Evolutionary conservation across 2,329 filamentous ascomycete genomes (phyloP), one percentile per base, ranked within the genome.

Genomic region (Alternaria sp.): DNA sequence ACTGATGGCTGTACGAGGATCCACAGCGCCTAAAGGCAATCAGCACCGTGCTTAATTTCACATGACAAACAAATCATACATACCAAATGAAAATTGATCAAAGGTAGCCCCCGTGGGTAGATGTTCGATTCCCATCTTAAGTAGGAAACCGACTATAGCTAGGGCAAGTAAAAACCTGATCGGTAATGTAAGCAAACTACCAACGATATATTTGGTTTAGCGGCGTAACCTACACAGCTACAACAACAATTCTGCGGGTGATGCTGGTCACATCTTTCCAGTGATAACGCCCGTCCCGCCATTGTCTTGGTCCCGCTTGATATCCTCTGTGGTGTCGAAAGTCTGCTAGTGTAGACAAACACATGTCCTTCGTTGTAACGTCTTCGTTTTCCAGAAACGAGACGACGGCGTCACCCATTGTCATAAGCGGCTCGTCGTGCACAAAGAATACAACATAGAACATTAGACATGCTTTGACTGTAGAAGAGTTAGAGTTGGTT

Each of bases 381-480:
- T 73, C 70, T 12, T 46, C 25, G 10, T 44, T 54, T 6, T 65
- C 53, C 5, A 73, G 56, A 21, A 75, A 74, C 2, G 70, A 70
- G 8, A 67, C 69, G 1, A 73, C 58, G 2, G 70, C 73, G 50
- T 75, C 73, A 15, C 73, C 73, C 50, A 70, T 69, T 1, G 67
- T 73, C n/a, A 72, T 62, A 5, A 75, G 58, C 2, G 72, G 71
- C 9, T 73, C 66, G 4, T 69, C 69, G 17, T 62, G 57, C 11
- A 65, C 54, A 1, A 43, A 13, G 7, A 66, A 65, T 6, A 62
- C 62, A 4, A 67, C 59, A n/a, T 59, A 67, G 17, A 72, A 67
- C 28, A 76, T 74, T 6, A 70, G 25, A 6, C 17, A 43, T 6
- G 66, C 71, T 52, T 76, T 77, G 28, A 72, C 32, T 19, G 64